Base-by-base conservation (phyloP, 225 moss, liverwort and hornwort genomes). In the Pseudisothecium myosuroides region DNA sequence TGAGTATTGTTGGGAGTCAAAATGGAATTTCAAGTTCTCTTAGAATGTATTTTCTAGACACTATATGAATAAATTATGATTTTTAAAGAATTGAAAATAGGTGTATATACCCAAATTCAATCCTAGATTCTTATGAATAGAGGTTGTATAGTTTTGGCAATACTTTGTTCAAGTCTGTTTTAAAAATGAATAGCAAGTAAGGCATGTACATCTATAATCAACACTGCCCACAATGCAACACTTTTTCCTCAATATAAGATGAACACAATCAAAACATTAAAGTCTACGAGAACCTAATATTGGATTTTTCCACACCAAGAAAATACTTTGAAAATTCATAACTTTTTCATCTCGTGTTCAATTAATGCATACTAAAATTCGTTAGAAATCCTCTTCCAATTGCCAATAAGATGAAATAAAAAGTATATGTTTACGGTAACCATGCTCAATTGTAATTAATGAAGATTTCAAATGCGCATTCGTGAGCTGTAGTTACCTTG, bases 281-380 rank as follows among this genome's bases (percentile, higher is more conserved):
- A 69, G 0, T 23, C 36, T 15, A 9, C 3, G 0, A 71, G 3
- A 43, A 9, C 3, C 9, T 43, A 41, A 3, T 8, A 1, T 71
- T 27, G 5, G 4, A 26, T 5, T 26, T 39, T 41, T 26, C 5
- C 5, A 24, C 15, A 26, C 43, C 15, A 41, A 27, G 3, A 26
- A 2, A 41, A 27, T 3, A 26, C 15, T 71, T 71, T 41, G 5
- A 43, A 71, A 71, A 26, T 27, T 41, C 9, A 41, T 43, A 43
- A 27, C 6, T 45, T 29, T 29, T 18, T 45, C 11, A 11, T 29
- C 47, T 11, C 11, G 2, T 17, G 18, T 47, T 3, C 4, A 74
- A 17, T 29, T 11, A 29, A 10, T 47, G 3, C 6, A 29, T 18
- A 0, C 18, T 74, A 47, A 29, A 47, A 6, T 43, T 29, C 0